Evolutionary conservation across 306 rosid species (phyloP).

Genomic region (Glycine soja): DNA sequence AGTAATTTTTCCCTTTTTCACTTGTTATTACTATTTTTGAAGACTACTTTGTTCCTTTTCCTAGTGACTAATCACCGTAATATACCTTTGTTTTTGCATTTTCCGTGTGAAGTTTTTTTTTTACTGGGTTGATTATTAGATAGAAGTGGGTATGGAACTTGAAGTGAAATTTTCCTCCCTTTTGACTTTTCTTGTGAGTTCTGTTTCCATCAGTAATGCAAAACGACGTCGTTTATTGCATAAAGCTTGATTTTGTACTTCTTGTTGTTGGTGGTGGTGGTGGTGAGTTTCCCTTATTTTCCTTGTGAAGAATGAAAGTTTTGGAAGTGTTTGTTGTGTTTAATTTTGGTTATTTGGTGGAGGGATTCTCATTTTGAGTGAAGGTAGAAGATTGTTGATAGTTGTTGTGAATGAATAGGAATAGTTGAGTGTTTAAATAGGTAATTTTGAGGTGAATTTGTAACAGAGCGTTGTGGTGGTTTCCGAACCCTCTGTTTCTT

Average conservation of each 20-base stretch:
- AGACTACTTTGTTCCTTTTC: too few relatives aligned
- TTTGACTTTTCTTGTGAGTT: not conserved
- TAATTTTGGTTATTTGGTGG: not conserved
- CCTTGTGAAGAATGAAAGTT: not conserved
- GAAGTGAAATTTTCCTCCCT: not conserved
- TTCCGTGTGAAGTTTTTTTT: too few relatives aligned
- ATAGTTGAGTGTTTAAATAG: not conserved
- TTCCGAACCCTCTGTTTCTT: too few relatives aligned
- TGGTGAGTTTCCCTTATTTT: not conserved
- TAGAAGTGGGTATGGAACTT: too few relatives aligned
- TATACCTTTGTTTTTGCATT: too few relatives aligned
- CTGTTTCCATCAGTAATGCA: too few relatives aligned
- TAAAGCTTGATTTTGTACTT: not conserved
- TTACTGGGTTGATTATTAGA: too few relatives aligned
- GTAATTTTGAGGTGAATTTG: too few relatives aligned
- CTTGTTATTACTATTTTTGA: not conserved
- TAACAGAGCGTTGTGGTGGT: too few relatives aligned
- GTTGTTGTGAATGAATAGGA: constrained; percentile 18
- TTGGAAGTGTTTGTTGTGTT: not conserved
- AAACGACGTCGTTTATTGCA: not conserved
- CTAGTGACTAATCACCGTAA: too few relatives aligned
- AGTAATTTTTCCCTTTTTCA: not conserved
- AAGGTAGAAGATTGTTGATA: not conserved
- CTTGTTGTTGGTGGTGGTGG: not conserved
- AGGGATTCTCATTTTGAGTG: not conserved